These are phyloP conservation scores for Cystobasidium slooffiae DNA, from an alignment of 1,284 basidiomycete genomes.

Conservation along the genomic window DNA sequence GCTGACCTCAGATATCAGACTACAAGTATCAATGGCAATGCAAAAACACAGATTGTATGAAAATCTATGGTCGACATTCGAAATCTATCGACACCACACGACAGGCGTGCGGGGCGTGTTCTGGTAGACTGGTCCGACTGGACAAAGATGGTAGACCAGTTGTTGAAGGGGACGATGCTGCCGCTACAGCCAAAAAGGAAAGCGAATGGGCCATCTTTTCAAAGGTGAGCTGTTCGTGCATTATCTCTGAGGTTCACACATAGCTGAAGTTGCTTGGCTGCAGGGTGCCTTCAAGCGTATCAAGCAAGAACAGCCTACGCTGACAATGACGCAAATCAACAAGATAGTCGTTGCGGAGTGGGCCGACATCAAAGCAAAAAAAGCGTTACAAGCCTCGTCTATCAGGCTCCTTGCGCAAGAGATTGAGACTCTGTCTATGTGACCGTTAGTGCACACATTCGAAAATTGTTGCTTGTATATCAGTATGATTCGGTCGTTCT, in stretches of 20 bases:
- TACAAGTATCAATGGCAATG: slow-evolving; percentile 79
- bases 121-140: slow-evolving; percentile 27
- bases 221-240: slow-evolving; percentile 14
- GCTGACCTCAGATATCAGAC: slow-evolving; percentile 56
- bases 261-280: background rate
- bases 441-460: background rate
- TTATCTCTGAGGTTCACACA: background rate
- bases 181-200: slow-evolving; percentile 18
- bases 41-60: slow-evolving; percentile 62
- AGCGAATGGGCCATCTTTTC: slow-evolving; percentile 31
- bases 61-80: slow-evolving; percentile 70
- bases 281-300: slow-evolving; percentile 36
- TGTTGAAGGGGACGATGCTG: background rate
- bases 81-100: slow-evolving; percentile 73
- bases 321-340: slow-evolving; percentile 41
- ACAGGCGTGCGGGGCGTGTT: slow-evolving; percentile 55
- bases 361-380: slow-evolving; percentile 19
- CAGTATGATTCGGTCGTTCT: background rate
- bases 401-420: slow-evolving; percentile 1
- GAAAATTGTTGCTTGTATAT: slow-evolving; percentile 18
- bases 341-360: slow-evolving; percentile 39
- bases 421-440: slow-evolving; percentile 5
- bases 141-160: slow-evolving; percentile 37
- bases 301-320: slow-evolving; percentile 26
- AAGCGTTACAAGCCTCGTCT: background rate